Conservation (phyloP, 2,329 filamentous ascomycete species). For the Zelopaecilomyces penicillatus region DNA sequence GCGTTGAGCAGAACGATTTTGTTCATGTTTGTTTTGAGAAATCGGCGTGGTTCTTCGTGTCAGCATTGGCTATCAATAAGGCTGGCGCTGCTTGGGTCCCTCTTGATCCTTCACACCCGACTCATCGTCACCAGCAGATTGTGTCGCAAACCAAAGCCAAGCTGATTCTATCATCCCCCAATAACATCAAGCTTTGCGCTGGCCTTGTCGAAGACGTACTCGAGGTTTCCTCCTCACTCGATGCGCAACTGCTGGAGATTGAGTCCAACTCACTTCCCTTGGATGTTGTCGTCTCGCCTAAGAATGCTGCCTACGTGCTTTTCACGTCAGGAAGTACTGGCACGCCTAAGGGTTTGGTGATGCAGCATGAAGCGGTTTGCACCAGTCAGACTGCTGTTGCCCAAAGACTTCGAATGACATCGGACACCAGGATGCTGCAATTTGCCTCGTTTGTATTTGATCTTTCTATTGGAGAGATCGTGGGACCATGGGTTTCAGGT, state of each 20-base stretch:
- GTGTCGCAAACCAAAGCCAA: conserved; percentile 8
- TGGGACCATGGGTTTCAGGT: conserved; percentile 9
- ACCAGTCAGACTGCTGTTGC: conserved; percentile 6
- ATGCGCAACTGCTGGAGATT: background rate
- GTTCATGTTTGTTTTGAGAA: conserved; percentile 23
- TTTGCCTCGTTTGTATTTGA: conserved; percentile 14
- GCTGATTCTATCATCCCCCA: conserved; percentile 7
- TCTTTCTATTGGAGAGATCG: conserved; percentile 9
- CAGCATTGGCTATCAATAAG: conserved; percentile 12
- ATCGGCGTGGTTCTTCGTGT: conserved; percentile 14
- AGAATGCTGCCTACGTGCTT: conserved; percentile 10
- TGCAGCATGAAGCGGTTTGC: conserved; percentile 9
- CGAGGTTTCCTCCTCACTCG: conserved; percentile 4
- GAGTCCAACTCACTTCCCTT: background rate
- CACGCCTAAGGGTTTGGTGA: conserved; percentile 11
- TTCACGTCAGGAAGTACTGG: conserved; percentile 13
- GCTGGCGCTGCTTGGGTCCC: conserved; percentile 13
- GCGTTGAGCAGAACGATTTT: conserved; percentile 4
- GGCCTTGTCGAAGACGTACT: conserved; percentile 7
- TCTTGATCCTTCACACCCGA: conserved; percentile 11
- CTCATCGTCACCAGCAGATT: conserved; percentile 8
- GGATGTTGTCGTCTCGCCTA: conserved; percentile 4
- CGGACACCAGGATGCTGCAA: conserved; percentile 9
- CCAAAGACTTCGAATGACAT: conserved; percentile 1
- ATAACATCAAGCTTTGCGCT: conserved; percentile 12